A percentile compares a stretch with the other conserved stretches of the same genome.
These are phyloP conservation scores for Pseudopyrenochaeta lycopersici DNA, from an alignment of 2,329 filamentous ascomycete genomes.

Conservation along the genomic window DNA sequence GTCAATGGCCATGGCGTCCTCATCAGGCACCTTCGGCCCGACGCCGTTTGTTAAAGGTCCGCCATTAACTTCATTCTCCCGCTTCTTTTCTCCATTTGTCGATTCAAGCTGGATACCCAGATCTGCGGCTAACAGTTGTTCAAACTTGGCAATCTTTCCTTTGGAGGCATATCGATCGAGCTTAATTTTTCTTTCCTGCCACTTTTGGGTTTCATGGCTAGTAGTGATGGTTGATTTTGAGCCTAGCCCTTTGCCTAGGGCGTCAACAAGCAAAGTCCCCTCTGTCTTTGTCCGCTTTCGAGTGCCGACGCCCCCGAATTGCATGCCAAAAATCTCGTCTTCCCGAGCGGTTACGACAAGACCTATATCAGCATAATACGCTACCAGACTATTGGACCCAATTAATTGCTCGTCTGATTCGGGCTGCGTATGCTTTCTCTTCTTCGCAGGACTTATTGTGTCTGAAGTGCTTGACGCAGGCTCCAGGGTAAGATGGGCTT, in stretches of 20 bases:
- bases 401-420: conserved; percentile 58
- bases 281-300: conserved; percentile 49
- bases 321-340: conserved; percentile 71
- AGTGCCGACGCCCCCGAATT: conserved; percentile 52
- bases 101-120: conserved; percentile 46
- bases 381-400: conserved; percentile 28
- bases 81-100: conserved; percentile 23
- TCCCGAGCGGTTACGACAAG: conserved; percentile 72
- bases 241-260: conserved; percentile 71
- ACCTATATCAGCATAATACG: conserved; percentile 72
- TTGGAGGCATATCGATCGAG: conserved; percentile 49
- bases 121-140: conserved; percentile 49
- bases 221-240: conserved; percentile 5
- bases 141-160: conserved; percentile 52
- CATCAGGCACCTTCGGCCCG: conserved; percentile 25
- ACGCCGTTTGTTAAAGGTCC: conserved; percentile 32
- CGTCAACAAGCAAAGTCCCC: conserved; percentile 73
- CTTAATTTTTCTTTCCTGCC: conserved; percentile 40
- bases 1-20: conserved; percentile 24
- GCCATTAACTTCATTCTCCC: conserved; percentile 29
- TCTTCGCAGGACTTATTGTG: conserved; percentile 47
- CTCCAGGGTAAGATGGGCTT: conserved; percentile 52
- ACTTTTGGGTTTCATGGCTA: conserved; percentile 27
- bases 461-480: conserved; percentile 16
- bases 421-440: conserved; percentile 39